These are phyloP conservation scores for Penicillium verhagenii DNA, from an alignment of 495 filamentous ascomycete species.

Conservation along the genomic window DNA sequence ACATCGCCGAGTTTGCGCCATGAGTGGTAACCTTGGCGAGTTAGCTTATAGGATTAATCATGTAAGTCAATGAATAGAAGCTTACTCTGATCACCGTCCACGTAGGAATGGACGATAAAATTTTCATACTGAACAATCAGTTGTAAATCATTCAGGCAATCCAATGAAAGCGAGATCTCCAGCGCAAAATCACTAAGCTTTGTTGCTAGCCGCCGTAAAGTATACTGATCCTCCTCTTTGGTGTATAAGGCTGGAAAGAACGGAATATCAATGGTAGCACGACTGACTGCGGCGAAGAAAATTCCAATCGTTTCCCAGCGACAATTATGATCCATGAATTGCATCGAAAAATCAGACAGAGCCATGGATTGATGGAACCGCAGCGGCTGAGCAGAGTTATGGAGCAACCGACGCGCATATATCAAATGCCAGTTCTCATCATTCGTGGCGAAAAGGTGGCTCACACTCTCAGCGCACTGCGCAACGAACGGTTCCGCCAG, in stretches of 20 bases:
- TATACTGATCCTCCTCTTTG: slow-evolving; percentile 25
- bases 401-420: slow-evolving; percentile 32
- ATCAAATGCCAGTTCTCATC: slow-evolving; percentile 30
- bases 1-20: slow-evolving; percentile 46
- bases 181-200: slow-evolving; percentile 32
- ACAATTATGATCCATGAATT: slow-evolving; percentile 34
- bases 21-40: slow-evolving; percentile 36
- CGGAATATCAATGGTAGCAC: slow-evolving; percentile 34
- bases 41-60: not conserved
- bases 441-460: slow-evolving; percentile 24
- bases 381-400: slow-evolving; percentile 34
- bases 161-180: slow-evolving; percentile 40
- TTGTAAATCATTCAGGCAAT: slow-evolving; percentile 46
- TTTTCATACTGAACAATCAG: slow-evolving; percentile 47
- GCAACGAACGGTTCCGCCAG: slow-evolving; percentile 34
- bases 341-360: slow-evolving; percentile 26
- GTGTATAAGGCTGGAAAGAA: slow-evolving; percentile 36
- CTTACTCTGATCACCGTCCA: slow-evolving; percentile 47
- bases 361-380: slow-evolving; percentile 20
- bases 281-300: slow-evolving; percentile 37
- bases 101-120: slow-evolving; percentile 43
- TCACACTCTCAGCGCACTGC: slow-evolving; percentile 27
- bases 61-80: not conserved
- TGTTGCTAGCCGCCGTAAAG: slow-evolving; percentile 27
- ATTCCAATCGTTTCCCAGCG: slow-evolving; percentile 46